Evolutionary conservation across 1,284 basidiomycete species (phyloP), one percentile per base, ranked within the genome.

Genomic region (Cutaneotrichosporon sp.): DNA sequence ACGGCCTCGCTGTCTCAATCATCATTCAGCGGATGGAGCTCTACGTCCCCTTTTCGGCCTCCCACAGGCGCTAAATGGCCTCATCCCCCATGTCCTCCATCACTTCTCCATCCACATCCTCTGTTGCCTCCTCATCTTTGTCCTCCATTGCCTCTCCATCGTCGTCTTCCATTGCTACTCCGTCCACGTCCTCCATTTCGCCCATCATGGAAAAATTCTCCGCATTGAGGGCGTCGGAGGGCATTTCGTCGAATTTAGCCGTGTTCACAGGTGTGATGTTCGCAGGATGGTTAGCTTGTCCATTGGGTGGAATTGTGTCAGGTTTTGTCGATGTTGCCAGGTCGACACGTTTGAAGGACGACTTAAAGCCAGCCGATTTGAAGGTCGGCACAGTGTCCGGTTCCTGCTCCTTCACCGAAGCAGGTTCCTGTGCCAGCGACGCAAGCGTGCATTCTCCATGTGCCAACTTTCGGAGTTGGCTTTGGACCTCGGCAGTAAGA

Each of bases 401-500:
- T 9, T 34, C 33, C 24, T 7, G 11, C 9, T 20, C 12, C 22
- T 14, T 42, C 17, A 27, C 16, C 11, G 24, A 16, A 27, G 20
- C 45, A 32, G 26, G 14, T 20, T 16, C 22, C 10, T 34, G 31
- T 6, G 34, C 46, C 5, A 20, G 24, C 20, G 25, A 26, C 11
- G 34, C 34, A 26, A 63, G 47, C 1, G 54, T 51, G 19, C 43
- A 61, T 26, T 76, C 76, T 2, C 88, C 89, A 47, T 89, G 86
- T 48, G 94, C 76, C 49, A 90, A 79, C 47, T 75, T 76, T 34
- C 87, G 79, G 17, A 92, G 78, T 62, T 85, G 82, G 6, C 80
- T 71, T 0, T 88, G 87, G 62, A 88, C 87, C 49, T 91, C 87
- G 1, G 86, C 85, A 27, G 88, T 80, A 68, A 96, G 92, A 17